Percentiles rank a stretch among this genome's conserved stretches.
Conservation (phyloP, 805 yeast genomes). For the Cyberlindnera suaveolens region DNA sequence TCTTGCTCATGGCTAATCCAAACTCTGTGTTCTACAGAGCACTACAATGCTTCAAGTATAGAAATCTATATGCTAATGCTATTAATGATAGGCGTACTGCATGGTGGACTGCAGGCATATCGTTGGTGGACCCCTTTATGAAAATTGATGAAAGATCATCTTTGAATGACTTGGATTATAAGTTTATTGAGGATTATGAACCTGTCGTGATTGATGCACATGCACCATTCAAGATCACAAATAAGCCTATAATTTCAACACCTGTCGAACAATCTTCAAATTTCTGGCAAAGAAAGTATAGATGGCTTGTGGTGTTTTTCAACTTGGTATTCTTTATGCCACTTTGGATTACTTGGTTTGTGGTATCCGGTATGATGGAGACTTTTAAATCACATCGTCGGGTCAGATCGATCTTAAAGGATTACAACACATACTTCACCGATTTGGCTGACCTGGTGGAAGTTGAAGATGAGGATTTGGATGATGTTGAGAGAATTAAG, state of each 20-base stretch:
- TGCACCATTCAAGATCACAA: slow-evolving; percentile 32
- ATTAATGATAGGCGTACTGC: slow-evolving; percentile 76
- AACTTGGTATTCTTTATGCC: slow-evolving; percentile 53
- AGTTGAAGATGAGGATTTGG: slow-evolving; percentile 1
- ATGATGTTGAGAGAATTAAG: slow-evolving; percentile 9
- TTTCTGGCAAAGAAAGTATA: slow-evolving; percentile 33
- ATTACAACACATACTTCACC: slow-evolving; percentile 21
- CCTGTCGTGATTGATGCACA: slow-evolving; percentile 51
- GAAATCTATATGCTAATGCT: slow-evolving; percentile 65
- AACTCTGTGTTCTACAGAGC: slow-evolving; percentile 55
- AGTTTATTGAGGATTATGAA: slow-evolving; percentile 44
- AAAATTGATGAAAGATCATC: slow-evolving; percentile 37
- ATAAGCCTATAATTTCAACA: slow-evolving; percentile 11
- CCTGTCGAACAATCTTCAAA: slow-evolving; percentile 11
- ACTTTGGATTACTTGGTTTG: slow-evolving; percentile 53
- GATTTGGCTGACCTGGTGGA: slow-evolving; percentile 14
- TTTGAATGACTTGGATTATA: slow-evolving; percentile 32
- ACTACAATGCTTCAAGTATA: slow-evolving; percentile 44
- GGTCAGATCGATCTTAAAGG: slow-evolving; percentile 24
- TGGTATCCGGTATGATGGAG: slow-evolving; percentile 39
- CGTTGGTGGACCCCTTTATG: slow-evolving; percentile 52
- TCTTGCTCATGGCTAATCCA: slow-evolving; percentile 60
- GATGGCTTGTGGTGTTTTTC: slow-evolving; percentile 42
- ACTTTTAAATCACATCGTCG: slow-evolving; percentile 34
- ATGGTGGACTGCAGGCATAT: slow-evolving; percentile 78